Conservation (phyloP, 1,284 basidiomycete species). For the Xanthoconium separans region DNA sequence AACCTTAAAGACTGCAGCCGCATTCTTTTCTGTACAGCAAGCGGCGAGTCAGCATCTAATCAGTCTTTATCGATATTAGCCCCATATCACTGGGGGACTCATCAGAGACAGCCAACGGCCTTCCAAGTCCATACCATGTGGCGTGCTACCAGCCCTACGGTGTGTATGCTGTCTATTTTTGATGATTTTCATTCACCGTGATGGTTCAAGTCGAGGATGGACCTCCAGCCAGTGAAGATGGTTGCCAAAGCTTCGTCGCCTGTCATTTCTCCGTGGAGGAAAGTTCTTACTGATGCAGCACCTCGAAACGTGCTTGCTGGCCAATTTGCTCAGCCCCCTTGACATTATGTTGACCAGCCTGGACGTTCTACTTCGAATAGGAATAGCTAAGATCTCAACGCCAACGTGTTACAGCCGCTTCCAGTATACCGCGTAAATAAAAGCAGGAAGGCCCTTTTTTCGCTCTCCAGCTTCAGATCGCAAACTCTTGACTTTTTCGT, state of each 20-base stretch:
- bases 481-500: neutral
- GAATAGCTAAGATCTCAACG: neutral
- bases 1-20: neutral
- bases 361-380: neutral
- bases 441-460: neutral
- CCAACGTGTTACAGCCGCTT: neutral
- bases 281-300: too few relatives aligned
- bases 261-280: neutral
- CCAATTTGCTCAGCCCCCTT: too few relatives aligned
- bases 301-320: too few relatives aligned
- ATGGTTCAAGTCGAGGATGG: neutral
- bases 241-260: too few relatives aligned
- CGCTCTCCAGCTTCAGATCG: neutral
- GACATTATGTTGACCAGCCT: too few relatives aligned
- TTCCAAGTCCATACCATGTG: neutral
- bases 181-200: too few relatives aligned
- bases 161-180: too few relatives aligned
- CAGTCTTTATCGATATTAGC: too few relatives aligned
- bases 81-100: neutral
- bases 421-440: conserved; percentile 7
- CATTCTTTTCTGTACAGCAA: conserved; percentile 8
- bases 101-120: too few relatives aligned
- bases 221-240: too few relatives aligned
- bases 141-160: neutral
- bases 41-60: neutral